A percentile compares a stretch with the other conserved stretches of the same genome.
These are phyloP conservation scores for Helotiales sp. DNA, from an alignment of 2,329 filamentous ascomycete species.

Conservation along the genomic window DNA sequence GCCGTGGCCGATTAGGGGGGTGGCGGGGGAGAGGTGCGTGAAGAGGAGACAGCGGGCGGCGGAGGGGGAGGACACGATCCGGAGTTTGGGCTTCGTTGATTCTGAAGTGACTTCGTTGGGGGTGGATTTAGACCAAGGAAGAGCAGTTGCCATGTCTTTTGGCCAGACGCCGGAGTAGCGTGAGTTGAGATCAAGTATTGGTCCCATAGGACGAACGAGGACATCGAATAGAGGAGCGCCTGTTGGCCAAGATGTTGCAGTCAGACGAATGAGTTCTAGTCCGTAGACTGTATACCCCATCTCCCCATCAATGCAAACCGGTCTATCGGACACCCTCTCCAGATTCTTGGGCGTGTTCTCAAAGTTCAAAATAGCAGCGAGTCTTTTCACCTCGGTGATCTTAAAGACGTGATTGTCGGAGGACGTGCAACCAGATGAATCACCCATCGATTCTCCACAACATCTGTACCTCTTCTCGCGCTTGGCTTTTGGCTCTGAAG, in stretches of 20 bases:
- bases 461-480: slow-evolving; percentile 73
- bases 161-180: slow-evolving; percentile 86
- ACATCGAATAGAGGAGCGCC: slow-evolving; percentile 80
- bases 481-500: slow-evolving; percentile 60
- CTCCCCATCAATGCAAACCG: slow-evolving; percentile 91
- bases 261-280: slow-evolving; percentile 87
- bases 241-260: slow-evolving; percentile 84
- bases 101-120: slow-evolving; percentile 31
- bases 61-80: slow-evolving; percentile 76
- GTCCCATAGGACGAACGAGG: slow-evolving; percentile 81
- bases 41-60: slow-evolving; percentile 80
- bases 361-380: slow-evolving; percentile 82
- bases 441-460: slow-evolving; percentile 76
- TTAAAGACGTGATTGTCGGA: slow-evolving; percentile 85
- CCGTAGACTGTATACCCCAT: slow-evolving; percentile 95
- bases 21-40: slow-evolving; percentile 73
- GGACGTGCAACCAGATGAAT: slow-evolving; percentile 75
- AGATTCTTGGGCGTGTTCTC: slow-evolving; percentile 73
- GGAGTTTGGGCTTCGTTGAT: slow-evolving; percentile 55
- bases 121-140: slow-evolving; percentile 53
- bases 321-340: slow-evolving; percentile 56
- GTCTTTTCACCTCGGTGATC: slow-evolving; percentile 72
- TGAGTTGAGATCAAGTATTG: slow-evolving; percentile 88
- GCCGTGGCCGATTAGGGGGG: slow-evolving; percentile 88
- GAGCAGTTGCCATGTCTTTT: slow-evolving; percentile 74